Conservation (phyloP, 2,329 filamentous ascomycete genomes). For the Nemania diffusa region DNA sequence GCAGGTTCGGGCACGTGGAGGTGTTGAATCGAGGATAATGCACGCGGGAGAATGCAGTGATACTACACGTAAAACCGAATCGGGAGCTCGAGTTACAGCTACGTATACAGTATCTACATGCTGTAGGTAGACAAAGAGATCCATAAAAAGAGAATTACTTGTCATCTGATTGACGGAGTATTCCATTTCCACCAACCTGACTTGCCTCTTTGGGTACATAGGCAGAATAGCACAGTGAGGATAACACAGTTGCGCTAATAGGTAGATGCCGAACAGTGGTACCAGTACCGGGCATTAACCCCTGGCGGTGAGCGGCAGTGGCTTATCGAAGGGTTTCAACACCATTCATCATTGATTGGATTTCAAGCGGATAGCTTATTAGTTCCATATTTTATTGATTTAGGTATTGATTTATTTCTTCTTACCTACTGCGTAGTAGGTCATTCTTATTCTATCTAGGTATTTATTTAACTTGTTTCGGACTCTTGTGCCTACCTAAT, state of each 20-base stretch:
- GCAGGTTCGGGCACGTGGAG: conserved; percentile 2
- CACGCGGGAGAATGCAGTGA: background rate
- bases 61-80: too few relatives aligned
- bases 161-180: conserved; percentile 29
- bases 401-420: background rate
- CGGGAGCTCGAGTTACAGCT: too few relatives aligned
- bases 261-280: background rate
- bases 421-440: background rate
- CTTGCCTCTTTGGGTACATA: background rate
- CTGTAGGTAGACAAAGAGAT: too few relatives aligned
- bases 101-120: background rate
- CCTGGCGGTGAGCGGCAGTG: background rate
- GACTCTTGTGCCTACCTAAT: background rate
- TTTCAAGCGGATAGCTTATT: too few relatives aligned
- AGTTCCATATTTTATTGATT: background rate
- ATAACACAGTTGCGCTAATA: background rate
- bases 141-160: background rate
- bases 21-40: background rate
- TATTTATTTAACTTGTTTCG: too few relatives aligned
- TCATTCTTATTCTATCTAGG: too few relatives aligned
- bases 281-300: background rate
- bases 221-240: too few relatives aligned
- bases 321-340: background rate
- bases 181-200: conserved; percentile 27
- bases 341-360: too few relatives aligned